Conservation (phyloP, 2,329 filamentous ascomycete species). For the Arthrobotrys musiformis region DNA sequence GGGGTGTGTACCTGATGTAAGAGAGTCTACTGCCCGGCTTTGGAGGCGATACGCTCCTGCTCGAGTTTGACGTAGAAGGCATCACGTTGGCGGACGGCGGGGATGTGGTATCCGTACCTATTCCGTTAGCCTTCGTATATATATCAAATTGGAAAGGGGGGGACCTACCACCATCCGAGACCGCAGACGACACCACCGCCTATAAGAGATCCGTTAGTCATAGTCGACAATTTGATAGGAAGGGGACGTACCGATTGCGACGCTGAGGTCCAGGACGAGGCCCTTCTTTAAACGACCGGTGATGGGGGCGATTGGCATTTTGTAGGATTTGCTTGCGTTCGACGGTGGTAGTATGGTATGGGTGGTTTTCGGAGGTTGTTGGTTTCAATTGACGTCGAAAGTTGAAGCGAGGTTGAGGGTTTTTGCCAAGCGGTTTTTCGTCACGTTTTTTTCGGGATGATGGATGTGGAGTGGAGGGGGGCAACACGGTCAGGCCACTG, state of each 20-base stretch:
- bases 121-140: neutral
- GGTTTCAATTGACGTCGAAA: neutral
- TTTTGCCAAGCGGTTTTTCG: conserved; percentile 33
- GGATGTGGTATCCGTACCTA: conserved; percentile 64
- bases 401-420: conserved; percentile 22
- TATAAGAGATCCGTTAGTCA: conserved; percentile 1
- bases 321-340: neutral
- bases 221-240: too few relatives aligned
- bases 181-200: conserved; percentile 10
- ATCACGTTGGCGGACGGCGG: conserved; percentile 63
- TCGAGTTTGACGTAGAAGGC: conserved; percentile 64
- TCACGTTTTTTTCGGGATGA: conserved; percentile 16
- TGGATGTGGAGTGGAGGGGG: neutral
- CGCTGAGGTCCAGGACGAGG: conserved; percentile 74
- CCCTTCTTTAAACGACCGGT: conserved; percentile 69
- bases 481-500: conserved; percentile 16
- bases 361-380: conserved; percentile 12
- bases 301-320: conserved; percentile 59
- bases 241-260: conserved; percentile 71
- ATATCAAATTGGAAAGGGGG: neutral
- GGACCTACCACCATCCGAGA: conserved; percentile 9
- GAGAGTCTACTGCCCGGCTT: conserved; percentile 24
- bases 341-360: neutral
- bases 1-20: too few relatives aligned
- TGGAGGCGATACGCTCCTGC: conserved; percentile 61